These are phyloP conservation scores for Dendrobium chrysotoxum DNA, from an alignment of 106 monocot genomes.

Conservation along the genomic window DNA sequence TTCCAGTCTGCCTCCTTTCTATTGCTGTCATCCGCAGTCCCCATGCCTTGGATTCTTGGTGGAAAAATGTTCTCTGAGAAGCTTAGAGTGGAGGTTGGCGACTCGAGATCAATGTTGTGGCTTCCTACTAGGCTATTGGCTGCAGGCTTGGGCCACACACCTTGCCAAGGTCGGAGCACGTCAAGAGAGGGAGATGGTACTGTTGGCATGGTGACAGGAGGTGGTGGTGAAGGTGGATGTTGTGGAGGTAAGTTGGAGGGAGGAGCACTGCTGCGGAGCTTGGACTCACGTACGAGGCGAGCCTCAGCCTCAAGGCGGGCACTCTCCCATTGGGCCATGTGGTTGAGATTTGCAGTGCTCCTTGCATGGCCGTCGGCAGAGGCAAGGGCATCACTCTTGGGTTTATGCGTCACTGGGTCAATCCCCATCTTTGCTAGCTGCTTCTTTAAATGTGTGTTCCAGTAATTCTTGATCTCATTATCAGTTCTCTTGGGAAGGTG, in stretches of 20 bases:
- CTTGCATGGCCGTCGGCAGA: constrained; percentile 11
- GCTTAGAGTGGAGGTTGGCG: constrained; percentile 62
- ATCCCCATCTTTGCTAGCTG: constrained; percentile 75
- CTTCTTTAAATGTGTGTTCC: constrained; percentile 88
- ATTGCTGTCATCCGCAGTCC: not conserved
- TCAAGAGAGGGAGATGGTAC: constrained; percentile 14
- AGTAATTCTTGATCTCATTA: constrained; percentile 89
- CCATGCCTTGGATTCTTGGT: not conserved
- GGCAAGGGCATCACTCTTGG: constrained; percentile 21
- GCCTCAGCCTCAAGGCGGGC: constrained; percentile 75
- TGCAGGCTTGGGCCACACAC: constrained; percentile 7
- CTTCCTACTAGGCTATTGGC: not conserved
- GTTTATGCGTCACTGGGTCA: constrained; percentile 72
- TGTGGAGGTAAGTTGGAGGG: not conserved
- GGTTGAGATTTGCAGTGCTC: constrained; percentile 46
- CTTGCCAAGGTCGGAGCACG: constrained; percentile 28
- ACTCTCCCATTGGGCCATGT: constrained; percentile 92
- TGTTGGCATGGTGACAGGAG: not conserved
- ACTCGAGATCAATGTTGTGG: constrained; percentile 33
- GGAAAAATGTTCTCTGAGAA: constrained; percentile 25
- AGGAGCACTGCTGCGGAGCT: constrained; percentile 19
- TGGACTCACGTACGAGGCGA: constrained; percentile 49
- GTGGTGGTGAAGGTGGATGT: not conserved
- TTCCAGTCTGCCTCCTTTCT: not conserved
- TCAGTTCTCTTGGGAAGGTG: constrained; percentile 76